Evolutionary conservation across 306 rosid genomes (phyloP), one percentile per base, ranked within the genome.

Genomic region (Ormosia semicastrata): DNA sequence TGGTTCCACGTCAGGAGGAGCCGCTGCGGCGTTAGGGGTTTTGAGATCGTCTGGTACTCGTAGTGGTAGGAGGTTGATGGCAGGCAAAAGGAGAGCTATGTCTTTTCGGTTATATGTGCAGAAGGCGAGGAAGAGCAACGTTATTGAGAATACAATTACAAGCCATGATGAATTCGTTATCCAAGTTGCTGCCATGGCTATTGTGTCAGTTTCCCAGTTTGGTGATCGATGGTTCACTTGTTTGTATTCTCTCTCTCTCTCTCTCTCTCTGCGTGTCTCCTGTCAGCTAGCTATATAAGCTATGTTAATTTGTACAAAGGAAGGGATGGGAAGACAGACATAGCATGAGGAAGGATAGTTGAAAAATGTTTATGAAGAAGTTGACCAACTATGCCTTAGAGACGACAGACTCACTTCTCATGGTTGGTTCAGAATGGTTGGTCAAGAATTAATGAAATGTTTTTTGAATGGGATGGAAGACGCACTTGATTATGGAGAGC

Each of bases 361-460:
- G 77, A 18, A 73, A 80, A 66, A 17, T 52, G 59, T 15, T 30
- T 13, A 6, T 1, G 33, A 30, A 52, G 11, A 70, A 62, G 43
- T 60, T 83, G 83, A 64, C 47, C 76, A 12, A 60, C 46, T 43
- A 1, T 11, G 12, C 2, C 7, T 3, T 33, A 14, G 58, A 56
- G 47, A 54, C 3, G 30, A 53, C 49, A 33, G 0, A 44, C 65
- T 67, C 52, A 70, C 11, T 46, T 54, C 34, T 78, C 33, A 6
- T 30, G 65, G 34, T 65, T 54, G 80, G 71, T 78, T 78, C 4
- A 8, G 14, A 63, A 43, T 41, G 6, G 60, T 63, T 77, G 52
- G 83, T 84, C 81, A 78, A 66, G 63, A 62, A 24, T 65, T 57
- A 18, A 78, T 84, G 13, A 64, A 71, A 33, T 30, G 30, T 64